phyloP scores from a whole-genome alignment of 305 asterid genomes.

The Solanum hybrid region DNA sequence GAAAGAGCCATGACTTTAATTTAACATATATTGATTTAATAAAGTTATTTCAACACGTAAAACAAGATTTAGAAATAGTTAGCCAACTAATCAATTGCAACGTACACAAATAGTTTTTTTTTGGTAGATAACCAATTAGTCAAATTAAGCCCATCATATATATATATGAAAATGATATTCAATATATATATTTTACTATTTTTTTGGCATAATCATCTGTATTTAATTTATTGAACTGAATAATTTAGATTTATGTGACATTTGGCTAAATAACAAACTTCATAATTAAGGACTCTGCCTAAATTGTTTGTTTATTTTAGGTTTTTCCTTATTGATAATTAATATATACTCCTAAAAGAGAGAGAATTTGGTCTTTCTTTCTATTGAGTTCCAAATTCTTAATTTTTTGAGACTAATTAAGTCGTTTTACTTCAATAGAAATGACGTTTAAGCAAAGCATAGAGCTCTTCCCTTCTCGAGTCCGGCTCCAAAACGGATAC shows the following conservation, averaged over 20 bases:
- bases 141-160: neutral
- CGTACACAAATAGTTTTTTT: neutral
- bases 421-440: neutral
- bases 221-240: neutral
- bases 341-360: neutral
- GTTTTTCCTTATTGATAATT: neutral
- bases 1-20: conserved; percentile 5
- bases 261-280: neutral
- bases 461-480: neutral
- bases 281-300: neutral
- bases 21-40: neutral
- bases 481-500: too few species aligned
- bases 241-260: neutral
- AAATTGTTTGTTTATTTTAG: neutral
- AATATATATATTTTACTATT: neutral
- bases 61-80: conserved; percentile 6
- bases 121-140: neutral
- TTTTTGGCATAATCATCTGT: neutral
- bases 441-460: neutral
- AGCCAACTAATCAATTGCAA: conserved; percentile 2
- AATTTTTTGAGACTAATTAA: neutral
- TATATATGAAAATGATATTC: neutral
- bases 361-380: neutral
- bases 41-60: conserved; percentile 11
- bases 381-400: neutral